Conservation (phyloP, 1,284 basidiomycete species). For the Cutaneotrichosporon cyanovorans region DNA sequence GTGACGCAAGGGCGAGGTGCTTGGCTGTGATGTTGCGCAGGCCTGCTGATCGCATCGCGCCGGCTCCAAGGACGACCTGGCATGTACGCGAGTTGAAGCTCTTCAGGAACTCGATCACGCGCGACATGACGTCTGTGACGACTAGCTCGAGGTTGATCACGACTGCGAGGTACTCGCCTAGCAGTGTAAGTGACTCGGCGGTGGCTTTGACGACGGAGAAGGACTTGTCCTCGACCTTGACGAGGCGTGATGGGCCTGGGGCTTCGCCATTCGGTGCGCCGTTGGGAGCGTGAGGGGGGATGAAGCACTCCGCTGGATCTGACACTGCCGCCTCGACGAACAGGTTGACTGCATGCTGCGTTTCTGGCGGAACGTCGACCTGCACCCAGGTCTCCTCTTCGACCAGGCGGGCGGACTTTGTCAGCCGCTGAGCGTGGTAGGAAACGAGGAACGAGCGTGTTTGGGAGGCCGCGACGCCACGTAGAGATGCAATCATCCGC, state of each 20-base stretch:
- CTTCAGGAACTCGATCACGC: slow-evolving; percentile 91
- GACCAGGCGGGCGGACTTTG: slow-evolving; percentile 76
- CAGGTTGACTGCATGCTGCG: slow-evolving; percentile 65
- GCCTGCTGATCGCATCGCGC: slow-evolving; percentile 94
- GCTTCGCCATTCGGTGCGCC: slow-evolving; percentile 6
- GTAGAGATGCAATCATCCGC: slow-evolving; percentile 83
- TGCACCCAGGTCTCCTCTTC: slow-evolving; percentile 53
- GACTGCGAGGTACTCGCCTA: slow-evolving; percentile 80
- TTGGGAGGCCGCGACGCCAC: slow-evolving; percentile 75
- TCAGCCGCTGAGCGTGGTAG: slow-evolving; percentile 78
- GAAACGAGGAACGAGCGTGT: slow-evolving; percentile 77
- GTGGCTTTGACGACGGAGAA: slow-evolving; percentile 86
- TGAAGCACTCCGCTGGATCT: slow-evolving; percentile 64
- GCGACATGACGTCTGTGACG: slow-evolving; percentile 87
- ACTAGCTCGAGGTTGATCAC: slow-evolving; percentile 81
- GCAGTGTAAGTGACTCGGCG: slow-evolving; percentile 62
- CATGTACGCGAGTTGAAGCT: slow-evolving; percentile 97
- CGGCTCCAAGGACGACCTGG: slow-evolving; percentile 94
- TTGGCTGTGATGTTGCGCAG: slow-evolving; percentile 98
- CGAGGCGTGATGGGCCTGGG: slow-evolving; percentile 52
- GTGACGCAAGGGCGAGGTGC: slow-evolving; percentile 91
- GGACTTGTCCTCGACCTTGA: slow-evolving; percentile 72
- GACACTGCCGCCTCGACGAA: slow-evolving; percentile 73
- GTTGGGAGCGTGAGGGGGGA: slow-evolving; percentile 30
- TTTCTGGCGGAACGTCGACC: slow-evolving; percentile 58